Conservation (phyloP, 768 basidiomycete species). For the Piloderma croceum region DNA sequence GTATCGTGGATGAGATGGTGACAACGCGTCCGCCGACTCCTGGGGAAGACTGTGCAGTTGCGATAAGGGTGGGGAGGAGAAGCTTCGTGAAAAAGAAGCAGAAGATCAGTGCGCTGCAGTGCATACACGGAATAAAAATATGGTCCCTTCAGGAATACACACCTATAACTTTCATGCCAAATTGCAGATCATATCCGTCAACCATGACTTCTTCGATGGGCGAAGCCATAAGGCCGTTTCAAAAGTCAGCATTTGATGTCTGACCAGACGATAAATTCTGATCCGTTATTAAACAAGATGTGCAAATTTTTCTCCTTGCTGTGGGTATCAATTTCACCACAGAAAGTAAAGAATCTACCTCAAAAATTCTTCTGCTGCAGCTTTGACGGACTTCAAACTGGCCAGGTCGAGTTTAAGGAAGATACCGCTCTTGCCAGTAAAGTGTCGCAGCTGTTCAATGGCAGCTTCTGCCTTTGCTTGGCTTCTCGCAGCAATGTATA, state of each 20-base stretch:
- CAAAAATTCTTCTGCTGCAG: slow-evolving; percentile 34
- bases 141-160: not conserved
- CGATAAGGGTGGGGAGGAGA: slow-evolving; percentile 43
- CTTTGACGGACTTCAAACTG: slow-evolving; percentile 31
- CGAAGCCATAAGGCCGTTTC: slow-evolving; percentile 43
- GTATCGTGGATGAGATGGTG: slow-evolving; percentile 39
- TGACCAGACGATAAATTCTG: not conserved
- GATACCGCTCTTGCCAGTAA: slow-evolving; percentile 21
- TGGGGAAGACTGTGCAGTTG: slow-evolving; percentile 31
- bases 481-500: slow-evolving; percentile 27
- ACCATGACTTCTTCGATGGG: slow-evolving; percentile 35
- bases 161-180: slow-evolving; percentile 53
- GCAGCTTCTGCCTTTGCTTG: too few species aligned
- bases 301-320: slow-evolving; percentile 43
- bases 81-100: slow-evolving; percentile 45
- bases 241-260: not conserved
- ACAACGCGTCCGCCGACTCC: too few species aligned
- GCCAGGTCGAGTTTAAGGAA: slow-evolving; percentile 40
- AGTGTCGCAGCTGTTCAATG: slow-evolving; percentile 15
- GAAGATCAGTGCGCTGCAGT: slow-evolving; percentile 31
- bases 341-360: too few species aligned
- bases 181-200: slow-evolving; percentile 52
- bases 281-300: slow-evolving; percentile 46
- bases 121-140: not conserved
- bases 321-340: too few species aligned